phyloP scores from a whole-genome alignment of 148 eudicot genomes.

The Vaccinium corymbosum region DNA sequence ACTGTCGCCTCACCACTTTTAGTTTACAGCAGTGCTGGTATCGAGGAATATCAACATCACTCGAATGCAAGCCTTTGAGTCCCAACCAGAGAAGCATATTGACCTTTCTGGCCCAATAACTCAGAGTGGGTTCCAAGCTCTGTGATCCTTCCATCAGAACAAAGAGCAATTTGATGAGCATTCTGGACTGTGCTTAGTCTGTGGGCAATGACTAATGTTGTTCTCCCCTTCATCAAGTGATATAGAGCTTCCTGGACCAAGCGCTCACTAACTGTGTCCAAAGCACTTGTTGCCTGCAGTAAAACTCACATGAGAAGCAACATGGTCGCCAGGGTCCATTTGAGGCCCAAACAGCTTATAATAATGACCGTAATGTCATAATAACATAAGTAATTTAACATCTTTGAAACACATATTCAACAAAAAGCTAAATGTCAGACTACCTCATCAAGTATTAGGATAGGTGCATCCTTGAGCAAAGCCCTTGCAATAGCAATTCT shows the following conservation, averaged over 20 bases:
- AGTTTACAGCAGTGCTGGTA: background rate
- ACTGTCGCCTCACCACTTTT: background rate
- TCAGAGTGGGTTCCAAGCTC: constrained; percentile 92
- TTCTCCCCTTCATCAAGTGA: constrained; percentile 88
- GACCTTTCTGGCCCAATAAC: constrained; percentile 62
- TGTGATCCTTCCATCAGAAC: constrained; percentile 76
- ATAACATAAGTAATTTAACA: background rate
- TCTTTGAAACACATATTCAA: background rate
- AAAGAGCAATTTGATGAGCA: constrained; percentile 92
- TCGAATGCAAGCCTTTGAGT: constrained; percentile 95
- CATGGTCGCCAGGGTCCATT: background rate
- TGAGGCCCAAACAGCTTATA: background rate
- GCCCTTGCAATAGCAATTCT: constrained; percentile 96
- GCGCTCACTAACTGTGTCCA: constrained; percentile 88
- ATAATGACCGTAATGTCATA: background rate
- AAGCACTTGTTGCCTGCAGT: constrained; percentile 91
- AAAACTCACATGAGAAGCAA: background rate
- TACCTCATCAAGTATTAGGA: constrained; percentile 97
- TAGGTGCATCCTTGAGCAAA: constrained; percentile 87
- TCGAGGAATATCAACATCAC: constrained; percentile 27
- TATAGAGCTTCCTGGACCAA: constrained; percentile 85
- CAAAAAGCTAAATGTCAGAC: background rate
- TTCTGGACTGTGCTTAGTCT: constrained; percentile 96
- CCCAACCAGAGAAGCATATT: constrained; percentile 84
- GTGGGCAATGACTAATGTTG: constrained; percentile 97